Conservation (phyloP, 345 rosid species). For the Microcos paniculata region DNA sequence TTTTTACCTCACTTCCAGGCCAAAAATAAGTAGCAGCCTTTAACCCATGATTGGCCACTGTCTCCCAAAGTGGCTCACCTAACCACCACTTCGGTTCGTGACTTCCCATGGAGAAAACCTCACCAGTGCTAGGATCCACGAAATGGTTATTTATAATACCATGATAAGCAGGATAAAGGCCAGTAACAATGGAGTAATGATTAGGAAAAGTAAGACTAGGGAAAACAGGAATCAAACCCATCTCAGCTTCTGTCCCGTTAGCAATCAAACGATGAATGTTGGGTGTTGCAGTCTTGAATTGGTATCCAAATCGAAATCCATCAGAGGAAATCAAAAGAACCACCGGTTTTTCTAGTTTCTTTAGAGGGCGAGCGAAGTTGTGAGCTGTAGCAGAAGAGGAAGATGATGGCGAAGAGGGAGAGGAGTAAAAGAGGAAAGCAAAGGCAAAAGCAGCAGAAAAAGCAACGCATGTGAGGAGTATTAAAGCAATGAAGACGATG, state of each 20-base stretch:
- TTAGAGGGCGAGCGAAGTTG: slow-evolving; percentile 49
- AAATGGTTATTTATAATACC: slow-evolving; percentile 79
- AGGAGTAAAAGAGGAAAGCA: slow-evolving; percentile 42
- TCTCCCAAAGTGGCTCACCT: slow-evolving; percentile 95
- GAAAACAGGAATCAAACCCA: slow-evolving; percentile 83
- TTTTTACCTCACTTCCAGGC: slow-evolving; percentile 97
- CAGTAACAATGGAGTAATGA: slow-evolving; percentile 92
- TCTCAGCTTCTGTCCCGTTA: slow-evolving; percentile 85
- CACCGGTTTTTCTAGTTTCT: slow-evolving; percentile 60
- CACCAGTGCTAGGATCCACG: slow-evolving; percentile 59
- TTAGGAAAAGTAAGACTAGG: slow-evolving; percentile 91
- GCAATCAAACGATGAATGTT: slow-evolving; percentile 69
- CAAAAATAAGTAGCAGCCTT: slow-evolving; percentile 89
- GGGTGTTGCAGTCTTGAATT: slow-evolving; percentile 69
- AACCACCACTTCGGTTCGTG: slow-evolving; percentile 96
- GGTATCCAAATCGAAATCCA: slow-evolving; percentile 96
- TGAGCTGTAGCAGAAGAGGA: slow-evolving; percentile 12
- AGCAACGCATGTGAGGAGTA: slow-evolving; percentile 57
- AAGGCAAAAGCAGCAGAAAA: slow-evolving; percentile 77
- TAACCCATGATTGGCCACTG: slow-evolving; percentile 74
- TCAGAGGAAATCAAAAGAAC: slow-evolving; percentile 84
- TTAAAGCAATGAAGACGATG: slow-evolving; percentile 50
- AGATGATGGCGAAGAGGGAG: neutral
- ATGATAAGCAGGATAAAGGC: slow-evolving; percentile 85
- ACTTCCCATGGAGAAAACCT: slow-evolving; percentile 60